Base-by-base conservation (phyloP, 164 flowering plant species). In the Nelumbo lutea region DNA sequence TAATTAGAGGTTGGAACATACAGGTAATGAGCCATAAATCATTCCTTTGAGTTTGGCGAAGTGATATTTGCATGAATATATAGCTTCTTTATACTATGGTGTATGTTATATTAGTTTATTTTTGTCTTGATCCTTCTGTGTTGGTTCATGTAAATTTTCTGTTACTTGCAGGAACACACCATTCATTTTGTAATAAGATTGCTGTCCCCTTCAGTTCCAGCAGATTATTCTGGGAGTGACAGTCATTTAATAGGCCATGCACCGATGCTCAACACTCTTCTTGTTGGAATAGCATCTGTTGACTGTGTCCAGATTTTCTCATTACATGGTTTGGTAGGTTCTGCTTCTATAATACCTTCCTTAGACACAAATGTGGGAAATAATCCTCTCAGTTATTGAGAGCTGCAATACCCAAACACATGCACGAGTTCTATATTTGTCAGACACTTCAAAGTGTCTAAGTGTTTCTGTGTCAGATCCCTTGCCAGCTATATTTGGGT, bases 1-100 rank as follows among this genome's bases (percentile, higher is more conserved):
- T 94, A n/a, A 51, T 76, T 78, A 90, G 96, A 73, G 97, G 98
- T 73, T 94, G 98, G 98, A 94, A 84, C 77, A 76, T 91, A 71
- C 98, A 94, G 96, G 98, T 94, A 82, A 50, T 61, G 50, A 9
- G 6, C 11, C 59, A 41, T 3, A 27, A 27, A 48, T 43, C 15
- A 27, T 65, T 57, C 15, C 43, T 61, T 41, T 59, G 1, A 27
- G 27, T 2, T 38, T 2, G 7, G 57, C 42, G 14, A 64, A 70
- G 38, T 42, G 7, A 38, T 15, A 14, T 59, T 8, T 4, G 46
- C 11, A 13, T 42, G 50, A 15, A 27, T 27, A 27, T 27, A 27
- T 27, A 27, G 27, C 27, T 27, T 27, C 27, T 27, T 27, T 27
- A 27, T 27, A 27, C 27, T 27, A 27, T 27, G 27, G 0, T 27